Evolutionary conservation across 108 stramenopile species (phyloP), one percentile per base, ranked within the genome.

Genomic region (Cyclostephanos tholiformis): DNA sequence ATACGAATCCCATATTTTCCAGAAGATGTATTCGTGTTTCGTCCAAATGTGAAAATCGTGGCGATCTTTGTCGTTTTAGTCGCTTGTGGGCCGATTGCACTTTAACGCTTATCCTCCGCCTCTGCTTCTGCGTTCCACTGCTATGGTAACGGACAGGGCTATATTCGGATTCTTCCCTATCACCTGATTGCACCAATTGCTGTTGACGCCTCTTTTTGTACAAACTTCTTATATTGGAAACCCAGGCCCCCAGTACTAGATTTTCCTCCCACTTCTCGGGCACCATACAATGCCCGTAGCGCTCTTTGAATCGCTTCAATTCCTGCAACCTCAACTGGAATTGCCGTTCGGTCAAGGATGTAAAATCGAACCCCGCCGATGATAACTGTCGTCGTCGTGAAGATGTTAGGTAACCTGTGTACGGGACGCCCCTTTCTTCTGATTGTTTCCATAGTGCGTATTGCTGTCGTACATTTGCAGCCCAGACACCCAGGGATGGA

Each of bases 401-500:
- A n/a, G 48, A 16, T 26, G 79, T 80, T 41, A 80, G 52, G 50
- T 74, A 80, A 35, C 79, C 79, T 46, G 65, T 70, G 35, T 80
- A 80, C 9, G 62, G 68, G 23, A 46, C 36, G 23, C 60, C 63
- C 26, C 73, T 29, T 20, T 64, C 39, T 48, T 80, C 69, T 3
- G 72, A 67, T 36, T 65, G 73, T 43, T 80, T 62, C 23, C 68
- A 36, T 16, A 80, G 61, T 25, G 63, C 67, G 53, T 73, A 58
- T 71, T 80, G 79, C 27, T 63, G 66, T 22, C 79, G 59, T 51
- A 80, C 56, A 70, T 80, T 80, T 25, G 72, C 72, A 10, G 79
- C 82, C 82, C 82, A 83, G 49, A 79, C 56, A 7, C 82, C 82
- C 13, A 83, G 36, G 22, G 78, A 52, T 22, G 77, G 77, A 48